A percentile compares a stretch with the other conserved stretches of the same genome.
Conservation (phyloP, 2,329 filamentous ascomycete genomes). For the Colletotrichum tropicicola region DNA sequence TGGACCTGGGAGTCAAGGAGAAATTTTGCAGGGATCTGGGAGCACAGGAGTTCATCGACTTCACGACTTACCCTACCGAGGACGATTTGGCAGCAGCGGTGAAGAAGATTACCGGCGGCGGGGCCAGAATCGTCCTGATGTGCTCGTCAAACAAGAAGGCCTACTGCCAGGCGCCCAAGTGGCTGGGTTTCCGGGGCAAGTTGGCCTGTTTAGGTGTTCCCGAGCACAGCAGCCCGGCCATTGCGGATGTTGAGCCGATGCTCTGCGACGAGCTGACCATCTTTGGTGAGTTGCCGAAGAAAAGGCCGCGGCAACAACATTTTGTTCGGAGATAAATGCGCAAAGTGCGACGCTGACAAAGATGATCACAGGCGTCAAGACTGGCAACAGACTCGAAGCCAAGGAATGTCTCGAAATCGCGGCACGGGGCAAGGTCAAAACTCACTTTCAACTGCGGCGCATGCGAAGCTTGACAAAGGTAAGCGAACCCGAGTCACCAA, state of each 20-base stretch:
- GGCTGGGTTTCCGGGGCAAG: slow-evolving; percentile 39
- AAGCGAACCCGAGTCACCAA: neutral
- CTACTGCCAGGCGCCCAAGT: slow-evolving; percentile 34
- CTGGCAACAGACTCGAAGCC: slow-evolving; percentile 27
- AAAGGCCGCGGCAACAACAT: too few species aligned
- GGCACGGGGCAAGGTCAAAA: slow-evolving; percentile 25
- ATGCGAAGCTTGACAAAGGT: slow-evolving; percentile 29
- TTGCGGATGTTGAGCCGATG: slow-evolving; percentile 21
- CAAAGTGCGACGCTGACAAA: neutral
- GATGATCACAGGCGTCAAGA: slow-evolving; percentile 22
- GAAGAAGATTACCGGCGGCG: slow-evolving; percentile 30
- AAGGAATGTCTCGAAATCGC: slow-evolving; percentile 30
- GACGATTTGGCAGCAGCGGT: slow-evolving; percentile 17
- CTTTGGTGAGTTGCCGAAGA: slow-evolving; percentile 5
- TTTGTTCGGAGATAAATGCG: neutral
- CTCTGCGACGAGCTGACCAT: slow-evolving; percentile 26
- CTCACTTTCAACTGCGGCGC: slow-evolving; percentile 25
- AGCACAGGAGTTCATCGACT: slow-evolving; percentile 38
- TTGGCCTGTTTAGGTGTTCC: slow-evolving; percentile 39
- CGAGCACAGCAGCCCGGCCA: slow-evolving; percentile 11
- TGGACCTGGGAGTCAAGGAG: slow-evolving; percentile 38
- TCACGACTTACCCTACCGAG: slow-evolving; percentile 30
- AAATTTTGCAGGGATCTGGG: slow-evolving; percentile 35
- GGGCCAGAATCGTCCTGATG: slow-evolving; percentile 34
- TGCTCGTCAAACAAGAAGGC: slow-evolving; percentile 34